Percentiles rank a stretch among this genome's conserved stretches.
Conservation (phyloP, 768 basidiomycete species). For the Plicaturopsis crispa region DNA sequence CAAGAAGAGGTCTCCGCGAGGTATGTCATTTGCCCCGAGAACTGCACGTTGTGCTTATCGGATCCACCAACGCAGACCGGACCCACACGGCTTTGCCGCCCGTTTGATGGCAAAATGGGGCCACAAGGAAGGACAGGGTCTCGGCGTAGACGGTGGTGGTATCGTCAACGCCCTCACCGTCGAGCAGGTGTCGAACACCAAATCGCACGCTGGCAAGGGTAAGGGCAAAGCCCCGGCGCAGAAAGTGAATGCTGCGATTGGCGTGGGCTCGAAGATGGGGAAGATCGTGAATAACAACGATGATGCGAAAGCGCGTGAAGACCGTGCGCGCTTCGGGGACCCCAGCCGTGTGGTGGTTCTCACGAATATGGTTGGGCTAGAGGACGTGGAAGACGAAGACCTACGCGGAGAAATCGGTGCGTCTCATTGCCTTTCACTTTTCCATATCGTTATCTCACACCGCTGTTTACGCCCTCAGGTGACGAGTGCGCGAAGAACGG, state of each 20-base stretch:
- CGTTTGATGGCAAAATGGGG: slow-evolving; percentile 96
- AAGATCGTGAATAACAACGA: slow-evolving; percentile 89
- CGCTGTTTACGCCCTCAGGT: slow-evolving; percentile 38
- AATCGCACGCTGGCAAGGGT: slow-evolving; percentile 29
- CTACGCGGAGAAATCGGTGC: slow-evolving; percentile 81
- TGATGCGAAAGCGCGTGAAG: slow-evolving; percentile 70
- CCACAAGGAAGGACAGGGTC: slow-evolving; percentile 88
- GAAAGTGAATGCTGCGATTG: slow-evolving; percentile 22
- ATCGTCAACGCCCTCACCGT: slow-evolving; percentile 87
- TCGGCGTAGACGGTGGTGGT: slow-evolving; percentile 77
- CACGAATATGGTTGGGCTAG: slow-evolving; percentile 81
- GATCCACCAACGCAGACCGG: slow-evolving; percentile 37
- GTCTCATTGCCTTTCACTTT: slow-evolving; percentile 14
- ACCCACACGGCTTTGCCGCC: slow-evolving; percentile 72
- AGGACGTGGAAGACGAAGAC: slow-evolving; percentile 82
- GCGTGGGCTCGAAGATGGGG: slow-evolving; percentile 65
- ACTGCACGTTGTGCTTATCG: too few relatives aligned
- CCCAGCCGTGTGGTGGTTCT: slow-evolving; percentile 86
- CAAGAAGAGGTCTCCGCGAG: slow-evolving; percentile 13
- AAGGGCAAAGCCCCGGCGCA: slow-evolving; percentile 24
- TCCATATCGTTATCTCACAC: slow-evolving; percentile 1
- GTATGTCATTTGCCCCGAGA: too few relatives aligned
- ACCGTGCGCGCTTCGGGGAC: slow-evolving; percentile 77
- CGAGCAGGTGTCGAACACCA: slow-evolving; percentile 48
- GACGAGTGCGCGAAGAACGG: slow-evolving; percentile 90